Evolutionary conservation across 306 rosid species (phyloP), one percentile per base, ranked within the genome.

Genomic region (Prunus mume): DNA sequence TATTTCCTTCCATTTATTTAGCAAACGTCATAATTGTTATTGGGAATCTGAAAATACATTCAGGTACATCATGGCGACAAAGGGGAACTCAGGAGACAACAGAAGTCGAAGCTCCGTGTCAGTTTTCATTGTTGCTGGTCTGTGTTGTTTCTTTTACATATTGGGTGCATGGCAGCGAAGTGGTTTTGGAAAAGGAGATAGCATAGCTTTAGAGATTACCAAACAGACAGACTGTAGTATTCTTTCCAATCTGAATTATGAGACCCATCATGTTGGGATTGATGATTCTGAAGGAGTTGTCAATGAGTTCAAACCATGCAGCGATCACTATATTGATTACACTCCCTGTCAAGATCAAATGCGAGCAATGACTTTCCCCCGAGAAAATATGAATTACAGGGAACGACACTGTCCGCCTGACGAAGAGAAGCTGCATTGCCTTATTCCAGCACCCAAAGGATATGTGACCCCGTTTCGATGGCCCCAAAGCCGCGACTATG

Each of bases 91-190:
- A 1, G 92, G 90, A 75, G 97, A 88, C 72, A 79, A 80, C 69
- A 88, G 86, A 79, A 83, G 81, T 74, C 85, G 80, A 81, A 75
- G 79, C 79, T 69, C 93, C 3, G 46, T 68, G 68, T 72, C 88
- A 7, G n/a, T 92, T 86, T 82, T 90, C 77, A 78, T 88, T 72
- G 50, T 90, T 20, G 82, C 88, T 75, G 93, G 86, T 45, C 81
- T 90, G 76, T 92, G 96, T 80, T 90, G 88, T 83, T 87, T 87
- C 89, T 92, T 92, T 88, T 92, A 90, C 74, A 24, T 92, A 80
- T 77, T 90, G 78, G 97, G 97, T 65, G 88, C 89, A 15, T 92
- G 97, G 97, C 91, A 92, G 80, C 84, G 92, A 79, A 92, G 97
- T 74, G 96, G 97, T 65, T 92, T 87, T 63, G 97, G 97, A 56